A percentile compares a stretch with the other conserved stretches of the same genome.
Evolutionary conservation across 208 protist species (phyloP).

Genomic region (Leptomonas pyrrhocoris): DNA sequence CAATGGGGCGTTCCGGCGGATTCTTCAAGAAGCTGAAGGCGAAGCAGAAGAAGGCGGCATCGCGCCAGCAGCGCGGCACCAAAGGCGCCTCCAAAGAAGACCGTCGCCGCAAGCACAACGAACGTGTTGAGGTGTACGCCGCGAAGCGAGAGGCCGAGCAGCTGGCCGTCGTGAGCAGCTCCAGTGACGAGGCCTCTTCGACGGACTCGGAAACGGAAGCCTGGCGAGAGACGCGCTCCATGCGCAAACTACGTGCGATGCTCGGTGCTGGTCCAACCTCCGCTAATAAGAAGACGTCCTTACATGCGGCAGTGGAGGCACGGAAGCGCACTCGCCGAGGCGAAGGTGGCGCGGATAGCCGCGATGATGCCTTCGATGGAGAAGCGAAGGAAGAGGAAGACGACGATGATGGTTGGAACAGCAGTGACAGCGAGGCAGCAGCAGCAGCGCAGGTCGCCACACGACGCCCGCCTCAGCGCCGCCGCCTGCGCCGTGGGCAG

Average conservation of each 20-base stretch:
- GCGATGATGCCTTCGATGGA: background rate
- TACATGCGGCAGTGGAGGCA: background rate
- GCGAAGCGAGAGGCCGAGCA: slow-evolving; percentile 78
- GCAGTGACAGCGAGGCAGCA: slow-evolving; percentile 14
- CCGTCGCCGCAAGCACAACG: slow-evolving; percentile 66
- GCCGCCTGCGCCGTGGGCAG: background rate
- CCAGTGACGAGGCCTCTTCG: slow-evolving; percentile 61
- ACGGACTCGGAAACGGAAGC: slow-evolving; percentile 66
- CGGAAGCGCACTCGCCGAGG: slow-evolving; percentile 5
- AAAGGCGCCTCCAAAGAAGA: slow-evolving; percentile 85
- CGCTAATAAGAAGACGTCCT: background rate
- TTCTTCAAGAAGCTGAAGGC: slow-evolving; percentile 87
- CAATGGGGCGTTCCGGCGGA: slow-evolving; percentile 78
- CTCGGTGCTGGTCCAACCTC: slow-evolving; percentile 33
- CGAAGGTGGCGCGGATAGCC: background rate
- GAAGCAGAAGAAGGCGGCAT: slow-evolving; percentile 63
- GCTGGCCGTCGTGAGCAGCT: slow-evolving; percentile 77
- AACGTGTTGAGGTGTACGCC: slow-evolving; percentile 73
- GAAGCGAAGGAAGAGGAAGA: background rate
- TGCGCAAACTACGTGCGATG: slow-evolving; percentile 45
- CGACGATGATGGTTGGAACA: slow-evolving; percentile 9
- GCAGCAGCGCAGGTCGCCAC: background rate
- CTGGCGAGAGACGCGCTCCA: slow-evolving; percentile 33
- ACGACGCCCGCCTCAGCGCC: slow-evolving; percentile 5
- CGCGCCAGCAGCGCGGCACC: slow-evolving; percentile 62